These are phyloP conservation scores for Cinnamomum micranthum DNA, from an alignment of 164 flowering plant genomes.

Conservation along the genomic window DNA sequence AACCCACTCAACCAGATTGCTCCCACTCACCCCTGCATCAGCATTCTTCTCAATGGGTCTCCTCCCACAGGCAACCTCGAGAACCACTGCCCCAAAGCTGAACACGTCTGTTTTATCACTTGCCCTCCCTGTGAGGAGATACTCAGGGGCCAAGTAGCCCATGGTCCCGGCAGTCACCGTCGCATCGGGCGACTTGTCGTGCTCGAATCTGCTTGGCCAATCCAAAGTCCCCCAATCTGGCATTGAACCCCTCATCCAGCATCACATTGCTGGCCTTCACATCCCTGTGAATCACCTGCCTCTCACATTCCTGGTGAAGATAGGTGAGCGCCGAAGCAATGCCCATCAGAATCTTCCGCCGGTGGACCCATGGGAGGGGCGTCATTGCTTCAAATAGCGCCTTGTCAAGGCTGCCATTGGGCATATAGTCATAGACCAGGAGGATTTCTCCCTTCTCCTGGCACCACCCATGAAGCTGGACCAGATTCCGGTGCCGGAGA, in stretches of 20 bases:
- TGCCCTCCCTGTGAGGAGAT: constrained; percentile 71
- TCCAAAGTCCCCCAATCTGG: constrained; percentile 84
- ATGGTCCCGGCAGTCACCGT: constrained; percentile 90
- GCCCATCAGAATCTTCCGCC: constrained; percentile 61
- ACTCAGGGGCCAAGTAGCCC: constrained; percentile 98
- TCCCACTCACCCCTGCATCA: constrained; percentile 16
- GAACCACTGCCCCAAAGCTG: constrained; percentile 85
- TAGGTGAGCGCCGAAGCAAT: constrained; percentile 88
- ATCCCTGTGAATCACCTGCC: constrained; percentile 85
- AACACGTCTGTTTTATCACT: constrained; percentile 88
- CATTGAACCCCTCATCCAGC: constrained; percentile 83
- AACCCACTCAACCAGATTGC: constrained; percentile 88
- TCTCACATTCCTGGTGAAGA: constrained; percentile 88
- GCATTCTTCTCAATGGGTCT: constrained; percentile 69
- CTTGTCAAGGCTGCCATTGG: constrained; percentile 90
- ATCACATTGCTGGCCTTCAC: constrained; percentile 84
- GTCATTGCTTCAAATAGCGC: constrained; percentile 63
- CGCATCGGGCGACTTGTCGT: constrained; percentile 79
- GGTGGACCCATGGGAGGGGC: constrained; percentile 55
- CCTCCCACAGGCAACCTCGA: constrained; percentile 81
- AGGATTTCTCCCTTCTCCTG: constrained; percentile 92
- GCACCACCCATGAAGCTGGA: constrained; percentile 90
- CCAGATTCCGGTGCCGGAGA: constrained; percentile 87
- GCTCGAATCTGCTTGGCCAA: constrained; percentile 71
- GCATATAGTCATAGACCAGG: constrained; percentile 83